Conservation (phyloP, 2,329 filamentous ascomycete species). For the Cladophialophora psammophila region DNA sequence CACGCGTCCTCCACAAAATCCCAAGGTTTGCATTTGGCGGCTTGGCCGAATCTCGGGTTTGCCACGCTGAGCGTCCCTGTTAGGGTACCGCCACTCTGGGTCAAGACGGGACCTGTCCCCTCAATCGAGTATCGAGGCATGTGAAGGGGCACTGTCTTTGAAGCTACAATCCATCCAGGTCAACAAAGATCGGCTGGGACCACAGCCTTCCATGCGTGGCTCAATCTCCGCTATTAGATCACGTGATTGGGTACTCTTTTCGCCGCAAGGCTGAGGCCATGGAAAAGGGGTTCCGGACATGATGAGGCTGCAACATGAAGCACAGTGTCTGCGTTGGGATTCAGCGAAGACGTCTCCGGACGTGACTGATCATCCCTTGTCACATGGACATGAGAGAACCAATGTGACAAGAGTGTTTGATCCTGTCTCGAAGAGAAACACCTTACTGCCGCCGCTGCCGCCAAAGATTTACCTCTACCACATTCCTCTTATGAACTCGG, state of each 20-base stretch:
- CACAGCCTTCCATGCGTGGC: not conserved
- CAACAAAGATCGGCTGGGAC: not conserved
- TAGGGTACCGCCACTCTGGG: constrained; percentile 10
- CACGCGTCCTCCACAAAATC: not conserved
- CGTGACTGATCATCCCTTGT: not conserved
- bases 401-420: not conserved
- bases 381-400: not conserved
- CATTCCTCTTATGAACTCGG: not conserved
- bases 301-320: not conserved
- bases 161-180: not conserved
- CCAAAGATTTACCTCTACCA: not conserved
- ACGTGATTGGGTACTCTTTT: not conserved
- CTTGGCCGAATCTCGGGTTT: constrained; percentile 6
- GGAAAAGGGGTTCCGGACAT: not conserved
- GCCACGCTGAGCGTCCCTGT: constrained; percentile 18
- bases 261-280: not conserved
- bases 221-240: not conserved
- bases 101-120: not conserved
- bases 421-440: not conserved
- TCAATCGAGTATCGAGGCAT: not conserved
- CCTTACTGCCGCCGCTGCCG: not conserved
- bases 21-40: not conserved
- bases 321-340: not conserved
- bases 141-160: not conserved
- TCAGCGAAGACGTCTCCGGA: not conserved